Conservation (phyloP, 345 rosid genomes). For the Odontarrhena argentea region DNA sequence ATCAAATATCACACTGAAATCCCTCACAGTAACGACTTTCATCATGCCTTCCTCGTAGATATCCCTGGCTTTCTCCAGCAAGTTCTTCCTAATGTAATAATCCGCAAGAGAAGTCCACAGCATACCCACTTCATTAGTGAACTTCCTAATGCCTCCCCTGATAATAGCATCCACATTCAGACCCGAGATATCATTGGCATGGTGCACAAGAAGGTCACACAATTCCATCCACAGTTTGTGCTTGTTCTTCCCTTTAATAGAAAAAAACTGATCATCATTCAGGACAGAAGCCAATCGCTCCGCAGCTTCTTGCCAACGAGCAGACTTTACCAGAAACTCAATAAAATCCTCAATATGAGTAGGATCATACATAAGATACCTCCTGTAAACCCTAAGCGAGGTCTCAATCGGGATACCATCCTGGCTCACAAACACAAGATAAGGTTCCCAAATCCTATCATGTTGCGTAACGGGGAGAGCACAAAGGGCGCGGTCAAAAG, state of each 20-base stretch:
- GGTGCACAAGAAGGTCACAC: constrained; percentile 83
- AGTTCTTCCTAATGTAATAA: constrained; percentile 82
- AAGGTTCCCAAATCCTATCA: constrained; percentile 89
- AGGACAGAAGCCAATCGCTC: constrained; percentile 88
- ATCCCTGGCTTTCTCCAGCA: constrained; percentile 93
- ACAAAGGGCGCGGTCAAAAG: constrained; percentile 82
- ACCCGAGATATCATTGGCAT: constrained; percentile 83
- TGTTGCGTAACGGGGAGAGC: constrained; percentile 91
- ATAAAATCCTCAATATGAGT: constrained; percentile 85
- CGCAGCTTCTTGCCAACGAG: constrained; percentile 88
- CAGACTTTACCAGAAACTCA: constrained; percentile 81
- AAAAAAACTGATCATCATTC: constrained; percentile 83
- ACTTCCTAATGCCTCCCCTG: constrained; percentile 95
- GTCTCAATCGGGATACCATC: constrained; percentile 91
- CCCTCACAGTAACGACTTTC: constrained; percentile 89
- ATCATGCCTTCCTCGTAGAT: constrained; percentile 95
- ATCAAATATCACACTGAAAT: constrained; percentile 90
- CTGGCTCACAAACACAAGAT: constrained; percentile 84
- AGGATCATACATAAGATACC: constrained; percentile 96
- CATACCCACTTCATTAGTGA: constrained; percentile 89
- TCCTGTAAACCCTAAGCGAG: constrained; percentile 81
- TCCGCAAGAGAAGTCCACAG: constrained; percentile 96
- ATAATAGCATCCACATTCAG: constrained; percentile 92
- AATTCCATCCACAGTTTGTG: constrained; percentile 90
- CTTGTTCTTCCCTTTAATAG: constrained; percentile 85